Percentiles rank a stretch among this genome's conserved stretches.
Evolutionary conservation across 805 yeast genomes (phyloP).

Genomic region (Cyberlindnera maritima): DNA sequence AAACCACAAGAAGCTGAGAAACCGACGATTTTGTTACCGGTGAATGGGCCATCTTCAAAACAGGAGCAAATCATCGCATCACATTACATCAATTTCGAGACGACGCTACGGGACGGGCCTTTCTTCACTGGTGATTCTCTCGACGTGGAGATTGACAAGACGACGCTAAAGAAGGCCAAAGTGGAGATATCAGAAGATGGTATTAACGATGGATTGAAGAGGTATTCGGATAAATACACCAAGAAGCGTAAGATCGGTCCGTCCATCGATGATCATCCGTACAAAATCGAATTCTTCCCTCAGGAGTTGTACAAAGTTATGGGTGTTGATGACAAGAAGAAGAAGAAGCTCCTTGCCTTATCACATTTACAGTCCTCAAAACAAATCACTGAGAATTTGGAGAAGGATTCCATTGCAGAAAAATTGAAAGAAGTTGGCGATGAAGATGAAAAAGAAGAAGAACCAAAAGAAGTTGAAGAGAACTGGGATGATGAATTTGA

Average conservation of each 20-base stretch:
- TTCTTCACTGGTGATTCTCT: conserved; percentile 58
- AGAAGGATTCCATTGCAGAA: conserved; percentile 40
- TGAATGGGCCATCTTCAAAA: conserved; percentile 54
- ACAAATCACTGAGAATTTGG: conserved; percentile 23
- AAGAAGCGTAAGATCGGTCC: conserved; percentile 68
- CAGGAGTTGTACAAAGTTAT: conserved; percentile 70
- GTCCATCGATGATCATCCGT: conserved; percentile 78
- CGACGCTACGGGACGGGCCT: conserved; percentile 59
- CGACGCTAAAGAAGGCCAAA: conserved; percentile 19
- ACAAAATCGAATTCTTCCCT: conserved; percentile 68
- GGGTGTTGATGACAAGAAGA: conserved; percentile 57
- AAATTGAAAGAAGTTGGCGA: conserved; percentile 48
- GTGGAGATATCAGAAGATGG: conserved; percentile 37
- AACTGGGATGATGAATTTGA: conserved; percentile 56
- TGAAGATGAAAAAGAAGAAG: conserved; percentile 39
- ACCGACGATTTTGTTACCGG: conserved; percentile 49
- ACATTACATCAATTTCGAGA: conserved; percentile 52
- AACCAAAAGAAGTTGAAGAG: conserved; percentile 37
- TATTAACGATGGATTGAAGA: conserved; percentile 65
- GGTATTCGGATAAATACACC: conserved; percentile 79
- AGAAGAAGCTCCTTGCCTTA: conserved; percentile 45
- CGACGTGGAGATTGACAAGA: conserved; percentile 27
- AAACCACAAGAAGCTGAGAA: conserved; percentile 36
- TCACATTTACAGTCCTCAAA: conserved; percentile 31
- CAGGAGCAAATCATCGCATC: conserved; percentile 51